Base-by-base conservation (phyloP, 1,284 basidiomycete genomes). In the Trichosporon inkin region DNA sequence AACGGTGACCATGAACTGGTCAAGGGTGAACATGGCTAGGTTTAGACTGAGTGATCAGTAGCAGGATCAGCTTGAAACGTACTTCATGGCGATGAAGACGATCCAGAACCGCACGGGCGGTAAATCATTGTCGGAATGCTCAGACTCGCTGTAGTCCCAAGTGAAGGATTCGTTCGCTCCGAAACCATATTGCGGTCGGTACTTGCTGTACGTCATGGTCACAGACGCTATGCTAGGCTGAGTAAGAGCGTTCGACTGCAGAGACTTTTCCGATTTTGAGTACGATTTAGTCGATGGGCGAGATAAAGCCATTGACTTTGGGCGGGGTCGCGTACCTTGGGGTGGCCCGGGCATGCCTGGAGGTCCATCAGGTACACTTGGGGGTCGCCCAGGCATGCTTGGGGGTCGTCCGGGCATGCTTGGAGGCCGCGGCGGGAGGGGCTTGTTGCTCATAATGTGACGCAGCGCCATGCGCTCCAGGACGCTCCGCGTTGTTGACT, bases 1-100 rank as follows among this genome's bases (percentile, higher is more conserved):
- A 2, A 67, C 64, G 11, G 61, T 66, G 44, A 71, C 64, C 55
- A 71, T 68, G 40, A 71, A 69, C 32, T 64, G 62, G 55, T 71
- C 69, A 19, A 69, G 59, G 13, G 60, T 64, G 51, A 69, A 69
- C 10, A 65, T 41, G 41, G 65, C 40, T 14, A 61, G 49, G 39
- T 64, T 65, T 6, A 69, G n/a, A 28, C 66, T 66, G 38, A 3
- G 17, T 19, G n/a, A 40, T 37, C 11, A 59, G 40, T 17, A 19
- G 19, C 10, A 17, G 16, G 32, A 20, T 28, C 20, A 10, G 17
- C n/a, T 22, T 35, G 35, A 11, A 6, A 65, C 67, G n/a, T 35
- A 70, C 68, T 63, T 66, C 62, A 70, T 64, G 24, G 67, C 63
- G n/a, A 67, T 40, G 44, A 68, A 67, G 47, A 59, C 60, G 20